These are phyloP conservation scores for Jackrogersella minutella DNA, from an alignment of 495 filamentous ascomycete genomes.

Conservation along the genomic window DNA sequence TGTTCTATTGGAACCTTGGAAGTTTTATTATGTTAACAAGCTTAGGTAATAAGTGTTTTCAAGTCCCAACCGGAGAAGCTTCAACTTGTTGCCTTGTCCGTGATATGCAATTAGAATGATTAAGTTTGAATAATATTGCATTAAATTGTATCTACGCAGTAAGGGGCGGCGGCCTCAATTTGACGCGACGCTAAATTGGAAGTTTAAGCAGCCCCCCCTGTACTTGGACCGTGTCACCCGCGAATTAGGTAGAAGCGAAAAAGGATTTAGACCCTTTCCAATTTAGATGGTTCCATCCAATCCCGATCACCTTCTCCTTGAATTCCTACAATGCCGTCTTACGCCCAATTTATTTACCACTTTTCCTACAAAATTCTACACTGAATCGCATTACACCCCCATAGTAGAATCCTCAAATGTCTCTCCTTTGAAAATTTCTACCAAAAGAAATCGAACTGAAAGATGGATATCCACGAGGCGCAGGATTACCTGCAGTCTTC, in stretches of 20 bases:
- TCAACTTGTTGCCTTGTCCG: too few relatives aligned
- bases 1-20: too few relatives aligned
- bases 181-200: conserved; percentile 6
- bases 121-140: background rate
- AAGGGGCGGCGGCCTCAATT: conserved; percentile 12
- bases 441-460: conserved; percentile 23
- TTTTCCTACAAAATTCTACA: conserved; percentile 8
- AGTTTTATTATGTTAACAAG: too few relatives aligned
- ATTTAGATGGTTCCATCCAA: conserved; percentile 12
- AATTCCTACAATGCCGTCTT: conserved; percentile 17
- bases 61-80: too few relatives aligned
- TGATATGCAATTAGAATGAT: too few relatives aligned
- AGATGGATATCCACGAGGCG: conserved; percentile 84
- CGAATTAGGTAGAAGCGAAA: background rate
- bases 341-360: conserved; percentile 18
- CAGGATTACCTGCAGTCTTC: conserved; percentile 73
- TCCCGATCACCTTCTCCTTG: conserved; percentile 20
- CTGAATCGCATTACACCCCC: conserved; percentile 8
- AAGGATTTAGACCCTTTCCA: conserved; percentile 19
- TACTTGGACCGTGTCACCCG: conserved; percentile 3
- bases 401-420: conserved; percentile 12
- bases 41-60: too few relatives aligned
- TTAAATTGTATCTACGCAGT: background rate
- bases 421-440: conserved; percentile 4
- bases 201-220: background rate